Conservation (phyloP, 306 rosid genomes). For the Gastrolobium bilobum region DNA sequence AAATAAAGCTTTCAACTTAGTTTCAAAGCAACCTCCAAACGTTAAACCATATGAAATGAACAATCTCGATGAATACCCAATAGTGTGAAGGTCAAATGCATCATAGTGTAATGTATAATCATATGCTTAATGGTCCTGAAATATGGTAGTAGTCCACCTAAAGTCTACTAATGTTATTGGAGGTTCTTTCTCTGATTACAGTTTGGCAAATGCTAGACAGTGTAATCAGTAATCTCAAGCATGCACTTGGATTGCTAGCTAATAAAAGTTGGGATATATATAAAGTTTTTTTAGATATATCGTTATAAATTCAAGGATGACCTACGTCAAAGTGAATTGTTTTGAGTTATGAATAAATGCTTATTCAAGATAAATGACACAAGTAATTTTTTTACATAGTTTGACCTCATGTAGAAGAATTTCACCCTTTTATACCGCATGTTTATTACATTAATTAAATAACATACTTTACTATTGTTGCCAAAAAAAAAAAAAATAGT, state of each 20-base stretch:
- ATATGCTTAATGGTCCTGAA: slow-evolving; percentile 33
- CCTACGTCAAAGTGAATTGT: neutral
- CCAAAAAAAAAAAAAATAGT: neutral
- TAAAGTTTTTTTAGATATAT: neutral
- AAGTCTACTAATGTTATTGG: slow-evolving; percentile 12
- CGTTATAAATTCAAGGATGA: neutral
- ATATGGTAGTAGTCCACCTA: slow-evolving; percentile 12
- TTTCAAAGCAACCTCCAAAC: slow-evolving; percentile 31
- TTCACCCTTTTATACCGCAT: too few species aligned
- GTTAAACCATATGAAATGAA: slow-evolving; percentile 20
- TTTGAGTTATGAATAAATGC: neutral
- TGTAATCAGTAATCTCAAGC: slow-evolving; percentile 40
- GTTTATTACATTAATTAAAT: too few species aligned
- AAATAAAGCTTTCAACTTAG: slow-evolving; percentile 9
- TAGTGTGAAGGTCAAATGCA: slow-evolving; percentile 38
- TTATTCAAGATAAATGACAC: neutral
- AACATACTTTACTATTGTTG: neutral
- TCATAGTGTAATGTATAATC: slow-evolving; percentile 34
- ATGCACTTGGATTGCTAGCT: slow-evolving; percentile 9
- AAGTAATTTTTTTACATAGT: too few species aligned
- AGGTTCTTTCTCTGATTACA: slow-evolving; percentile 45
- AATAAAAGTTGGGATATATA: slow-evolving; percentile 5
- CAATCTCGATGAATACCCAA: neutral
- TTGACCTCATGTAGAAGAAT: too few species aligned
- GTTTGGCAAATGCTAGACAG: slow-evolving; percentile 30